Conservation (phyloP, 176 grass and related monocot genomes). For the Alloteropsis semialata region DNA sequence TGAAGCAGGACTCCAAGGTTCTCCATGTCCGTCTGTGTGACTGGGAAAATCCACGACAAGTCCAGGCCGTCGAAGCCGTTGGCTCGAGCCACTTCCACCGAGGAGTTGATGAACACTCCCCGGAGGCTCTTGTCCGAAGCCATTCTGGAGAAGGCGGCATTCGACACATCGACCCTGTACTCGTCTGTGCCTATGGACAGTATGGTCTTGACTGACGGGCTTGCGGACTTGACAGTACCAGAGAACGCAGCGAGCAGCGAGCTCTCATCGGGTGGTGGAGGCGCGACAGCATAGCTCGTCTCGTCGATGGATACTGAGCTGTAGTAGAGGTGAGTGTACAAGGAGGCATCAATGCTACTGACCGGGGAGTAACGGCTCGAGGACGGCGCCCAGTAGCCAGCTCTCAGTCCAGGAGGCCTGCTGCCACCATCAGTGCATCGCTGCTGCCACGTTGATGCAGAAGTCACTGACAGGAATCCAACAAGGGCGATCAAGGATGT, state of each 20-base stretch:
- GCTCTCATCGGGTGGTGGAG: constrained; percentile 16
- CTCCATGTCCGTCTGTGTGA: constrained; percentile 46
- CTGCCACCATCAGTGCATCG: constrained; percentile 10
- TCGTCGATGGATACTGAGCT: constrained; percentile 54
- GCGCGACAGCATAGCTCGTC: background rate
- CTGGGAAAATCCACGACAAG: constrained; percentile 60
- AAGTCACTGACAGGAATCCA: background rate
- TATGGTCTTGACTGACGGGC: constrained; percentile 48
- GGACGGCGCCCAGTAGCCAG: constrained; percentile 58
- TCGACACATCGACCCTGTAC: background rate
- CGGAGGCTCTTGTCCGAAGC: constrained; percentile 34
- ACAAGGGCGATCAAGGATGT: constrained; percentile 22
- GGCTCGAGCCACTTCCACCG: constrained; percentile 41
- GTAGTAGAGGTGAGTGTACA: constrained; percentile 84
- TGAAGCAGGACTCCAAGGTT: constrained; percentile 52
- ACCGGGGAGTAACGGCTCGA: constrained; percentile 49
- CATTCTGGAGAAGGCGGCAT: constrained; percentile 63
- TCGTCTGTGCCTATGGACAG: constrained; percentile 44
- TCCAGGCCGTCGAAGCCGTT: constrained; percentile 72
- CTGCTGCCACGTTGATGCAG: background rate
- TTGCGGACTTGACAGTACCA: constrained; percentile 40
- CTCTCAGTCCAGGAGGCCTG: constrained; percentile 37
- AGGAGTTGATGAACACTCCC: constrained; percentile 51
- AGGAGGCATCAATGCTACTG: constrained; percentile 46
- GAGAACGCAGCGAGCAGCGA: constrained; percentile 38